Percentiles rank a stretch among this genome's conserved stretches.
These are phyloP conservation scores for Aegilops umbellulata DNA, from an alignment of 176 grass and related monocot genomes.

Conservation along the genomic window DNA sequence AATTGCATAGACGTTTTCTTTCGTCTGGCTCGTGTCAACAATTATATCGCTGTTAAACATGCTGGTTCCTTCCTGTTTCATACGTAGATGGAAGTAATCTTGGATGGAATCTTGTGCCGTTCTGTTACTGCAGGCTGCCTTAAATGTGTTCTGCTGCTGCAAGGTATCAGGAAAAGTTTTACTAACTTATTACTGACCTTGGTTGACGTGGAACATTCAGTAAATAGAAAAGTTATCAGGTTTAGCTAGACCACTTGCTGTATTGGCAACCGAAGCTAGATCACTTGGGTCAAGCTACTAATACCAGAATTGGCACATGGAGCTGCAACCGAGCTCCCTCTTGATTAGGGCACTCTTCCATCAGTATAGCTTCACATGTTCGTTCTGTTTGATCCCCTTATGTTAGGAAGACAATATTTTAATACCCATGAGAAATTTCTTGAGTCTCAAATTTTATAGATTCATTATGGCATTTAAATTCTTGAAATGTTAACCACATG, in stretches of 20 bases:
- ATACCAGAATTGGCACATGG: not conserved
- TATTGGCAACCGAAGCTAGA: not conserved
- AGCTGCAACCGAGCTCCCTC: not conserved
- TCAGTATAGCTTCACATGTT: not conserved
- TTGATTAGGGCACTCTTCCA: not conserved
- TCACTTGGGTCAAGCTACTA: slow-evolving; percentile 1
- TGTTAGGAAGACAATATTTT: slow-evolving; percentile 1
- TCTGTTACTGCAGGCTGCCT: not conserved
- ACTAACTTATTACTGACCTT: not conserved
- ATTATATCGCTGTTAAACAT: not conserved
- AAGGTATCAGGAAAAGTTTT: not conserved
- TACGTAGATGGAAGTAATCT: not conserved
- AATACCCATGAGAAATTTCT: not conserved
- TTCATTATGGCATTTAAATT: not conserved
- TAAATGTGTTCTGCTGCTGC: not conserved
- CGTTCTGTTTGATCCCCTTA: not conserved
- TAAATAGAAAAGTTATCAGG: not conserved
- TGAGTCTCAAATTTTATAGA: not conserved
- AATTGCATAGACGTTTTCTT: not conserved
- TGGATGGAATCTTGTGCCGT: not conserved
- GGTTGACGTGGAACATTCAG: not conserved
- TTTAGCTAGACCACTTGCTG: not conserved
- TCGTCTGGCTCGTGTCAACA: not conserved
- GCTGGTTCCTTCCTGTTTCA: not conserved
- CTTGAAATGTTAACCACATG: not conserved